Evolutionary conservation across 371 early-diverging fungal genomes (phyloP), one percentile per base, ranked within the genome.

Genomic region (Mortierella sp.): DNA sequence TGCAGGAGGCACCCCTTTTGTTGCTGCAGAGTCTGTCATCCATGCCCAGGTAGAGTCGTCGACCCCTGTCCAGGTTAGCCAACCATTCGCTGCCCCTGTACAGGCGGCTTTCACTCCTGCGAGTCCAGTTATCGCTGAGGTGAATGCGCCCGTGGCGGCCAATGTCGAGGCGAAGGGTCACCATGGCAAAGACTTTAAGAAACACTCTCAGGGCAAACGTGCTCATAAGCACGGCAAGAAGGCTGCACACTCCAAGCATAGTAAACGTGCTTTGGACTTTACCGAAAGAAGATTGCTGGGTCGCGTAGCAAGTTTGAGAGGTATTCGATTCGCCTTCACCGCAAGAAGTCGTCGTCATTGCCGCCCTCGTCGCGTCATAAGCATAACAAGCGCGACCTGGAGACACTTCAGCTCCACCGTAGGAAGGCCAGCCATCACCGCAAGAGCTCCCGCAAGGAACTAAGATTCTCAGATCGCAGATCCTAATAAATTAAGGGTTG

Each of bases 221-320:
- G 45, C 19, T 23, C 5, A 31, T 47, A 42, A 49, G 10, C 45
- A 54, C 54, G 49, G 49, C 43, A 59, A 57, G 16, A 46, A 31
- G 8, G 47, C 58, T 43, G 51, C 60, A 14, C 51, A 51, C 19
- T 61, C 54, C 46, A 59, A 56, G 48, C 64, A 63, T 18, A 47
- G 54, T 41, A 71, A 69, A 63, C 62, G 51, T 16, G 58, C 62
- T 26, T 58, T 45, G 47, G 39, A 23, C 54, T 58, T 8, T 58
- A 63, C 34, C 50, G 58, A 45, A 59, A 71, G 50, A 53, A 63
- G 43, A 31, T 10, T 4, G 28, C n/a, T n/a, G n/a, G n/a, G n/a
- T n/a, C n/a, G n/a, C n/a, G n/a, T n/a, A n/a, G n/a, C n/a, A n/a
- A n/a, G n/a, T n/a, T n/a, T n/a, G n/a, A n/a, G n/a, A n/a, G n/a